These are phyloP conservation scores for Xylariaceae sp. DNA, from an alignment of 2,329 filamentous ascomycete genomes.

Conservation along the genomic window DNA sequence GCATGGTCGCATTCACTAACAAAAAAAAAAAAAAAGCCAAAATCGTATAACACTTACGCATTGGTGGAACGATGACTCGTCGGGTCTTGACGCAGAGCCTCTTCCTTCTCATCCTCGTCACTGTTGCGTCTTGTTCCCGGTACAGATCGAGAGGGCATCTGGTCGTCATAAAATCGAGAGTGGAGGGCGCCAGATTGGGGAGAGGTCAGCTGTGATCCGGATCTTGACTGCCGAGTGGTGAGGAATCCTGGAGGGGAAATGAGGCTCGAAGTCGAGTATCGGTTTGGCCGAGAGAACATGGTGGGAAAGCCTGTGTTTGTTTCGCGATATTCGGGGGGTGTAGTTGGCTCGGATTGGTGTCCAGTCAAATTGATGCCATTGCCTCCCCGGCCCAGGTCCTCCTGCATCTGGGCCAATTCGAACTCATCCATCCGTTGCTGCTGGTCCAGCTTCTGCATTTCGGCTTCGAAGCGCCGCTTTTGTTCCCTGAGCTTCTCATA, in stretches of 20 bases:
- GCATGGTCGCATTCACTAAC: too few relatives aligned
- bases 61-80: slow-evolving; percentile 70
- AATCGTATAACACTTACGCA: too few relatives aligned
- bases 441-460: slow-evolving; percentile 85
- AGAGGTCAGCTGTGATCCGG: slow-evolving; percentile 76
- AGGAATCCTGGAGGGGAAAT: slow-evolving; percentile 69
- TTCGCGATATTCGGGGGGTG: slow-evolving; percentile 88
- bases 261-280: slow-evolving; percentile 85
- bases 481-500: slow-evolving; percentile 89
- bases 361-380: slow-evolving; percentile 52
- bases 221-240: slow-evolving; percentile 68
- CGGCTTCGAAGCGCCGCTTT: slow-evolving; percentile 82
- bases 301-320: slow-evolving; percentile 66
- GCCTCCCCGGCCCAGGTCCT: slow-evolving; percentile 62
- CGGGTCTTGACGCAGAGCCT: slow-evolving; percentile 64
- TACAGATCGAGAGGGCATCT: slow-evolving; percentile 77
- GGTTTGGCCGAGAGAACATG: slow-evolving; percentile 77
- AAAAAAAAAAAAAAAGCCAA: slow-evolving; percentile 6
- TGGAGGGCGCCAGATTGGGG: slow-evolving; percentile 63
- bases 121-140: slow-evolving; percentile 86
- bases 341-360: slow-evolving; percentile 91
- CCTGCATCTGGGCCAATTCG: slow-evolving; percentile 80
- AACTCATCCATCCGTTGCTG: slow-evolving; percentile 79
- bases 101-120: slow-evolving; percentile 82
- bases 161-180: slow-evolving; percentile 56